Evolutionary conservation across 2,329 filamentous ascomycete species (phyloP).

Genomic region (Colletotrichum sp.): DNA sequence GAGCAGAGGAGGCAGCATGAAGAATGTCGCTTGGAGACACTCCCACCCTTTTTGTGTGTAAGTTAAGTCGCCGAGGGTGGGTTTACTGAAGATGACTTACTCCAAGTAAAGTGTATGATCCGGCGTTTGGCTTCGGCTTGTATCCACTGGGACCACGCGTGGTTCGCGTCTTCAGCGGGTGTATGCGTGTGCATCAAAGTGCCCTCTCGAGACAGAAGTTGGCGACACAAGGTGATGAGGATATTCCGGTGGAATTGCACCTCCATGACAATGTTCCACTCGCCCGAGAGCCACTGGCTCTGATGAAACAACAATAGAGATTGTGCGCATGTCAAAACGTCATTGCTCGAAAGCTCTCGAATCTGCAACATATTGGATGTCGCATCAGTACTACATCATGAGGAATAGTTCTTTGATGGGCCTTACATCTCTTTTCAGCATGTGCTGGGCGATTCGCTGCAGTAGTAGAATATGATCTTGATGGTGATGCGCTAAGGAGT

Average conservation of each 20-base stretch:
- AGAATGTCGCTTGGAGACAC: background rate
- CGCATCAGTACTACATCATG: background rate
- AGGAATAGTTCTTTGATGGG: fast-evolving
- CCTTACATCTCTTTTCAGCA: background rate
- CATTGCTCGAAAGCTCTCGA: background rate
- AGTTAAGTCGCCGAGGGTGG: background rate
- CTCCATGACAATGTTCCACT: background rate
- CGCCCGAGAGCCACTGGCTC: background rate
- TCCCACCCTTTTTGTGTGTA: background rate
- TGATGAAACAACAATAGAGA: background rate
- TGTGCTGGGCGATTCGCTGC: background rate
- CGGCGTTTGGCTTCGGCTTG: background rate
- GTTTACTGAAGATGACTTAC: background rate
- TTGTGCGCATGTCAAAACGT: background rate
- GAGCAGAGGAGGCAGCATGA: background rate
- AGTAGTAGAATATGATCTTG: background rate
- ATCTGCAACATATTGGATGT: background rate
- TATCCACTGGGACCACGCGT: background rate
- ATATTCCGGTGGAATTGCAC: background rate
- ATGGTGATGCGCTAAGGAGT: background rate
- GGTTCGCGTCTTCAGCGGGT: background rate
- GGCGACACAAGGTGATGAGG: background rate
- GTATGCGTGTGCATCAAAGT: background rate
- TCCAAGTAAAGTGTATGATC: background rate
- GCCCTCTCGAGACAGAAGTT: background rate